Evolutionary conservation across 495 filamentous ascomycete species (phyloP).

Genomic region (Daldinia decipiens): DNA sequence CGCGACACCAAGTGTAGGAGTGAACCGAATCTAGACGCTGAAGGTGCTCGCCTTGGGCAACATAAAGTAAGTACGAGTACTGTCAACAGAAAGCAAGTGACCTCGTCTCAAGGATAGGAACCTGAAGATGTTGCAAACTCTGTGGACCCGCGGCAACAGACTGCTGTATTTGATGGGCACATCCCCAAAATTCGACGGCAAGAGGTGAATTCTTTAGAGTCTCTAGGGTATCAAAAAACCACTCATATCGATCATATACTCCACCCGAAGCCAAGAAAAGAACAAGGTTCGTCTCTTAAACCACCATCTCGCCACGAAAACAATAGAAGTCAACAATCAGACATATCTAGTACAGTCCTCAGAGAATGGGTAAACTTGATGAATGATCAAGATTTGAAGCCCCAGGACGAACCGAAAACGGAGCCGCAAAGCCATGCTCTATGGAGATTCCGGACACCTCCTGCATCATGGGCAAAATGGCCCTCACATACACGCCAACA

Average conservation of each 20-base stretch:
- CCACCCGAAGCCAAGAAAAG: conserved; percentile 9
- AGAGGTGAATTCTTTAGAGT: not conserved
- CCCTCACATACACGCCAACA: conserved; percentile 52
- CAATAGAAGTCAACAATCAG: conserved; percentile 27
- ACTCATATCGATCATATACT: conserved; percentile 1
- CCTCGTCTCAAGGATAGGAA: conserved; percentile 5
- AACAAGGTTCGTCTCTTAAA: conserved; percentile 23
- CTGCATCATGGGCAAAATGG: conserved; percentile 52
- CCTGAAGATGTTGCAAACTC: not conserved
- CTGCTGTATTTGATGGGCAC: conserved; percentile 1
- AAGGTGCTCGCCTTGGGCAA: not conserved
- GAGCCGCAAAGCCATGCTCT: conserved; percentile 19
- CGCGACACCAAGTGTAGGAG: not conserved
- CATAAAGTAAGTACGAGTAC: not conserved
- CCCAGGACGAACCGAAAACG: conserved; percentile 20
- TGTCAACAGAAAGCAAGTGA: not conserved
- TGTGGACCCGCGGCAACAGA: not conserved
- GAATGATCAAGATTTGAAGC: conserved; percentile 38
- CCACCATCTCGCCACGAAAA: conserved; percentile 18
- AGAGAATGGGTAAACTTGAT: conserved; percentile 48
- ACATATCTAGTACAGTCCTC: conserved; percentile 43
- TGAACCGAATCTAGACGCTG: not conserved
- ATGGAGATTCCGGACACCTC: conserved; percentile 38
- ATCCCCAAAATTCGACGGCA: not conserved
- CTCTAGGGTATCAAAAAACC: not conserved